phyloP scores from a whole-genome alignment of 306 rosid species.

The Senna siamea region DNA sequence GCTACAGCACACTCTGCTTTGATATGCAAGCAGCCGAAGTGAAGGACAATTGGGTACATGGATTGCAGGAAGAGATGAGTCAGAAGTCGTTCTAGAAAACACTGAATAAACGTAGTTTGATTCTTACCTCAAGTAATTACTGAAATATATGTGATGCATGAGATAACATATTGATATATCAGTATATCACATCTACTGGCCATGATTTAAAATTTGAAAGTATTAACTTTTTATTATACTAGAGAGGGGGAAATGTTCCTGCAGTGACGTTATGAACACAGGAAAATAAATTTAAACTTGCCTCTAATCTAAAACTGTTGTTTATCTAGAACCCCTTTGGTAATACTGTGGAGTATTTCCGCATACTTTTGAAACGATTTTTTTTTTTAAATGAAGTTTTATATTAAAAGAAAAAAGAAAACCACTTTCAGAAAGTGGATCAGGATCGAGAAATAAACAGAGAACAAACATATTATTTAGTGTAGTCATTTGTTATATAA shows the following conservation, averaged over 20 bases:
- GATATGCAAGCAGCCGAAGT: constrained; percentile 36
- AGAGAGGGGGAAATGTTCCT: constrained; percentile 28
- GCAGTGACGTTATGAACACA: constrained; percentile 25
- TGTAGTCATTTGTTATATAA: too few species aligned
- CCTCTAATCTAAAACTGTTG: neutral
- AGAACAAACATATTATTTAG: too few species aligned
- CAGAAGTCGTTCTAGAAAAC: constrained; percentile 26
- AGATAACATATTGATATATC: neutral
- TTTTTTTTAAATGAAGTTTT: too few species aligned
- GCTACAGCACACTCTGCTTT: constrained; percentile 30
- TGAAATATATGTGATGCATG: neutral
- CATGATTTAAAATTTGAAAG: neutral
- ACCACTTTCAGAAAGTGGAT: too few species aligned
- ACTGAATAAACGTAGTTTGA: neutral
- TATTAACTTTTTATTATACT: constrained; percentile 30
- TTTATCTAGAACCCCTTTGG: too few species aligned
- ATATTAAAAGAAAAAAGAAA: too few species aligned
- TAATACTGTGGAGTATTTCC: too few species aligned
- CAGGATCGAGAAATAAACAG: too few species aligned
- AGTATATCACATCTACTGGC: neutral
- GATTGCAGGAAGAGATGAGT: constrained; percentile 42
- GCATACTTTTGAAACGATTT: too few species aligned
- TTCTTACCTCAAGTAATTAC: constrained; percentile 34
- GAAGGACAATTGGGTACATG: constrained; percentile 41
- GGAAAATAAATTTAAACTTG: constrained; percentile 16